Base-by-base conservation (phyloP, 345 rosid genomes). In the Cardamine occulta region DNA sequence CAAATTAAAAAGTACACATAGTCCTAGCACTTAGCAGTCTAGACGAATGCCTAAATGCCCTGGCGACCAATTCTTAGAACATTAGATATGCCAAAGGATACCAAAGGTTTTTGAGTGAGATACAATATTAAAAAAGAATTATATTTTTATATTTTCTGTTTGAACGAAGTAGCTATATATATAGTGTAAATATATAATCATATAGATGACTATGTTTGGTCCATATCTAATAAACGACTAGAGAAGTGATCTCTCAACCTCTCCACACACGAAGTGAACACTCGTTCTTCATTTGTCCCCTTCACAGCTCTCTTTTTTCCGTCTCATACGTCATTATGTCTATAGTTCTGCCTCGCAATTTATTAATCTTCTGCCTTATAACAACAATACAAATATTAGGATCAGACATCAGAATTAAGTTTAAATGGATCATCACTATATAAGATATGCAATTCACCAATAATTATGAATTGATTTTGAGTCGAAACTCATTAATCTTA, bases 201-300 rank as follows among this genome's bases (percentile, higher is more conserved):
- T 44, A 44, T 44, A 21, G 12, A 26, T 51, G 57, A 23, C 59
- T 39, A 61, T 37, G 18, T 39, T 61, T 61, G 18, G 31, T 37
- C 49, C n/a, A 35, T 45, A 18, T 48, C 70, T 18, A 47, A 65
- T 48, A 48, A 21, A 66, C 29, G 58, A 66, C 31, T 47, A 8
- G 18, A 47, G 58, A 66, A 66, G 31, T 66, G 57, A 48, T 65
- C 70, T 42, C 51, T 63, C 52, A 42, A 63, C 67, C 67, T 48
- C 56, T 65, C 69, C 69, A 31, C 70, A 65, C 17, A 18, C 31
- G 56, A 31, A 48, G 37, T 47, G 40, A 65, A 66, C 44, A 48
- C 45, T 18, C 29, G 31, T 48, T 49, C 45, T 49, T 65, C 44
- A 48, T 32, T 11, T 65, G 42, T 31, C 42, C 45, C 58, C 31